These are phyloP conservation scores for Umbelopsis vinacea DNA, from an alignment of 192 early-diverging fungal species.

Conservation along the genomic window DNA sequence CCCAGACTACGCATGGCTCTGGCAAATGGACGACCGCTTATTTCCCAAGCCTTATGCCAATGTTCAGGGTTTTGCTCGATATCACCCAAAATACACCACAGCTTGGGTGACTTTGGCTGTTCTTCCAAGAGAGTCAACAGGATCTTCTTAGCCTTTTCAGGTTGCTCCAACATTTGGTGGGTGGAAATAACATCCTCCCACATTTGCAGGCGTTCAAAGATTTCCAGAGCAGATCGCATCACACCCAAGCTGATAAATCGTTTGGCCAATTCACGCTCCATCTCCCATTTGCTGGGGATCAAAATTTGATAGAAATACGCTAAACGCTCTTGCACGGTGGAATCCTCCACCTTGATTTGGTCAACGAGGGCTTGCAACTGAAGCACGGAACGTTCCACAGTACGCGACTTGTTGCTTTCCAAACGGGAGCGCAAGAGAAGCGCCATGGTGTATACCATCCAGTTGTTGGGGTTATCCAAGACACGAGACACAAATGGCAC, in stretches of 20 bases:
- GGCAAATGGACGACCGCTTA: conserved; percentile 80
- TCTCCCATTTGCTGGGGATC: conserved; percentile 93
- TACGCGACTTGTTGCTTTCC: conserved; percentile 83
- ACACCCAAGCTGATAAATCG: conserved; percentile 87
- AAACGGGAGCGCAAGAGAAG: conserved; percentile 89
- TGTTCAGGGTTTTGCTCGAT: conserved; percentile 72
- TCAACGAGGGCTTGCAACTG: conserved; percentile 98
- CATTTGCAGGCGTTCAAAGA: conserved; percentile 91
- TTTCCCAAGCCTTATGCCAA: conserved; percentile 89
- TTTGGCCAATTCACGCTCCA: conserved; percentile 91
- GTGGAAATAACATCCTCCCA: conserved; percentile 96
- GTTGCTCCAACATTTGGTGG: conserved; percentile 83
- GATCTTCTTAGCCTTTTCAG: conserved; percentile 86
- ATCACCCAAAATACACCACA: conserved; percentile 92
- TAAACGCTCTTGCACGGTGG: conserved; percentile 76
- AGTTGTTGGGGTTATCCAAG: conserved; percentile 93
- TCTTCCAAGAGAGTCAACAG: conserved; percentile 61
- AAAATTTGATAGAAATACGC: conserved; percentile 77
- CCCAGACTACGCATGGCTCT: conserved; percentile 96
- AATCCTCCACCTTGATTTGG: conserved; percentile 78
- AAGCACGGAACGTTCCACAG: conserved; percentile 85
- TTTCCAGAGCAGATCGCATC: conserved; percentile 88
- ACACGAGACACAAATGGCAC: conserved; percentile 90
- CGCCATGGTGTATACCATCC: conserved; percentile 97
- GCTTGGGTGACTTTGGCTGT: conserved; percentile 77